These are phyloP conservation scores for Solanum bukasovii DNA, from an alignment of 257 asterid genomes.

Conservation along the genomic window DNA sequence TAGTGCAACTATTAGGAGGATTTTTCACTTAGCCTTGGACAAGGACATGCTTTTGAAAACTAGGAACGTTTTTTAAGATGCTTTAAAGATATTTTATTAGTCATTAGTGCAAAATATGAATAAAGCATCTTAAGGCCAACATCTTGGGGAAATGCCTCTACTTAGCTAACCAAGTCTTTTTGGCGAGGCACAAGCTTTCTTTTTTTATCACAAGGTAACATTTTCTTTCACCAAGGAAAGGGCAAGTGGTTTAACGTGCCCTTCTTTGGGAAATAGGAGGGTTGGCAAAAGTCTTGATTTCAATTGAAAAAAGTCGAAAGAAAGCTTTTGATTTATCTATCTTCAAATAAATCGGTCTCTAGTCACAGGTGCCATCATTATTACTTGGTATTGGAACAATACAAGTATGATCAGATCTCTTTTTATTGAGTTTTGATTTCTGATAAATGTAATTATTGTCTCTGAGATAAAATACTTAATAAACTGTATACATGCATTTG, in stretches of 20 bases:
- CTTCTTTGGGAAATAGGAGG: background rate
- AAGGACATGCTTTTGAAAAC: background rate
- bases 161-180: background rate
- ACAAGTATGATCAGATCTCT: background rate
- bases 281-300: background rate
- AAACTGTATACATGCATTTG: background rate
- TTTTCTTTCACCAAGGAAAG: background rate
- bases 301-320: background rate
- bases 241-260: background rate
- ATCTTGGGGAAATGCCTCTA: background rate
- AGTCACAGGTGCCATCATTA: background rate
- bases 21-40: background rate
- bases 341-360: background rate
- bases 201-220: background rate
- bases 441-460: background rate
- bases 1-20: background rate
- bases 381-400: background rate
- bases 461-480: background rate
- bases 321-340: background rate
- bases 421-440: background rate
- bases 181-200: background rate
- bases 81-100: background rate
- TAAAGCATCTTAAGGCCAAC: background rate
- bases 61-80: background rate
- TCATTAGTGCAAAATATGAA: background rate